Conservation (phyloP, 2,329 filamentous ascomycete genomes). For the Cephalotrichum gorgonifer region DNA sequence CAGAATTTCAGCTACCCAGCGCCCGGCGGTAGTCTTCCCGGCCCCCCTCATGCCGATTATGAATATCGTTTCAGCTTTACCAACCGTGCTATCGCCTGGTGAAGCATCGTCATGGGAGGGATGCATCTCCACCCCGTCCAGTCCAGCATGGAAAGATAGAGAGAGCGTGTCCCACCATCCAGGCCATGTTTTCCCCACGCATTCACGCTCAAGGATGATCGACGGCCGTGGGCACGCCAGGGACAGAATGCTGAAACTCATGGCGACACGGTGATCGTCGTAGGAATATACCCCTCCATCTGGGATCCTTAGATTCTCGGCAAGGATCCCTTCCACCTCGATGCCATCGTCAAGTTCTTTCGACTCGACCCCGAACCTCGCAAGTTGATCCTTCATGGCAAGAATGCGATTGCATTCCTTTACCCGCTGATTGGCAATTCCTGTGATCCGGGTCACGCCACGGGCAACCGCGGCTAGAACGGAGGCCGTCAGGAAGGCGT, state of each 20-base stretch:
- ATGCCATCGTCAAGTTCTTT: conserved; percentile 93
- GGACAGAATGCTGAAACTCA: conserved; percentile 92
- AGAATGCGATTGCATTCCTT: conserved; percentile 97
- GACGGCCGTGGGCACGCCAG: conserved; percentile 60
- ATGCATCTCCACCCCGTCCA: conserved; percentile 62
- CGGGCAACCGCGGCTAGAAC: conserved; percentile 83
- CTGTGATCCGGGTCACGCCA: conserved; percentile 75
- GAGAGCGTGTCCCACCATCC: conserved; percentile 94
- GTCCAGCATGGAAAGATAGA: conserved; percentile 61
- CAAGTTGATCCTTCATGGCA: conserved; percentile 90
- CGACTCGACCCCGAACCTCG: conserved; percentile 83
- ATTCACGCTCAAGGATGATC: conserved; percentile 79
- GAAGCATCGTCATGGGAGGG: conserved; percentile 7
- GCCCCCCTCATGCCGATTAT: conserved; percentile 96
- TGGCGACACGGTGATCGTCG: conserved; percentile 93
- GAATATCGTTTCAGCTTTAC: conserved; percentile 45
- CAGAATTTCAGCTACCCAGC: conserved; percentile 70
- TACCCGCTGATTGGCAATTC: conserved; percentile 94
- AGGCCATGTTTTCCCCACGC: conserved; percentile 95
- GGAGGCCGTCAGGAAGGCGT: conserved; percentile 92
- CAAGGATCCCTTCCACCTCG: conserved; percentile 48
- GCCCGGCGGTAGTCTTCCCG: conserved; percentile 88
- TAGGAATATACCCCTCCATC: conserved; percentile 76
- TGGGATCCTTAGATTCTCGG: conserved; percentile 40
- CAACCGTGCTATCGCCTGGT: not conserved